Percentiles rank a stretch among this genome's conserved stretches.
Conservation (phyloP, 1,139 yeast species). For the Yamadazyma songkhlaensis region DNA sequence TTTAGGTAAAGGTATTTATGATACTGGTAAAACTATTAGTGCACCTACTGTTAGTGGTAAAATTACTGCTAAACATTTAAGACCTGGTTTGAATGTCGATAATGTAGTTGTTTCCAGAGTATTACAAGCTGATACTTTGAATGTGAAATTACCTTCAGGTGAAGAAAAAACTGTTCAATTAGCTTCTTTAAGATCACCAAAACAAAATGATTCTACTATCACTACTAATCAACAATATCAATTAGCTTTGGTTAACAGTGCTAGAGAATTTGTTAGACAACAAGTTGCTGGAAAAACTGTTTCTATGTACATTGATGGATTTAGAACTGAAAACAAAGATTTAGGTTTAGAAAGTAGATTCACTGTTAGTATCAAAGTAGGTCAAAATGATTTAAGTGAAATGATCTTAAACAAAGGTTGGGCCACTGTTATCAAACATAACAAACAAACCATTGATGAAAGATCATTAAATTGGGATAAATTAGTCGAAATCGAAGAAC, state of each 20-base stretch:
- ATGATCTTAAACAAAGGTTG: slow-evolving; percentile 61
- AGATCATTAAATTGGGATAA: slow-evolving; percentile 78
- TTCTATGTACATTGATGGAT: slow-evolving; percentile 58
- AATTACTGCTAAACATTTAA: slow-evolving; percentile 21
- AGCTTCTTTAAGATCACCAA: slow-evolving; percentile 73
- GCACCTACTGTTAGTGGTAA: slow-evolving; percentile 10
- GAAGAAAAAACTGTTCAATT: slow-evolving; percentile 64
- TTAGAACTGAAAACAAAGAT: slow-evolving; percentile 55
- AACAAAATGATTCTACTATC: slow-evolving; percentile 55
- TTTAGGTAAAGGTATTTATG: slow-evolving; percentile 63
- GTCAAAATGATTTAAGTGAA: slow-evolving; percentile 59
- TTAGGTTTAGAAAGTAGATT: slow-evolving; percentile 65
- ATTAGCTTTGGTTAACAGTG: slow-evolving; percentile 55
- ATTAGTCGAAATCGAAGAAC: slow-evolving; percentile 66
- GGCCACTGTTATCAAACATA: slow-evolving; percentile 78
- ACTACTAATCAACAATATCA: slow-evolving; percentile 38
- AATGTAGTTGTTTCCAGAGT: slow-evolving; percentile 59
- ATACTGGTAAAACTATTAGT: slow-evolving; percentile 22
- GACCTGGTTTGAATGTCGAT: slow-evolving; percentile 47
- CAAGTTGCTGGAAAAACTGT: slow-evolving; percentile 70
- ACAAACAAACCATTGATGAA: slow-evolving; percentile 65
- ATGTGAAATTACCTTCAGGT: slow-evolving; percentile 46
- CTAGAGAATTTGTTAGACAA: slow-evolving; percentile 71
- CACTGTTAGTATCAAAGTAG: slow-evolving; percentile 51
- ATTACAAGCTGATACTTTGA: slow-evolving; percentile 67